Evolutionary conservation across 768 basidiomycete species (phyloP), one percentile per base, ranked within the genome.

Genomic region (Mycena rebaudengoi): DNA sequence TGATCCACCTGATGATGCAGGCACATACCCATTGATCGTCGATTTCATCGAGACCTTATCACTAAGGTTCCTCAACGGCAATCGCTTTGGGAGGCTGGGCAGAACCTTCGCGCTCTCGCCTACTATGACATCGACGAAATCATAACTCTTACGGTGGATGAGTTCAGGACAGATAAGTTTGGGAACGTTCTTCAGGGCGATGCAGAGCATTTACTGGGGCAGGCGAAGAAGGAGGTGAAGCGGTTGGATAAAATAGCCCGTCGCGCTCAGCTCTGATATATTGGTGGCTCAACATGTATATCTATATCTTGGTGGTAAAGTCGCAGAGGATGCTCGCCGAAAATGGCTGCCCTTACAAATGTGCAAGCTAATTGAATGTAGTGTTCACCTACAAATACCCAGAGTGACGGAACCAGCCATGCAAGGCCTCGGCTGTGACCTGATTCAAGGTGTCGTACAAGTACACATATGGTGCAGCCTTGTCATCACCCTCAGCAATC

Each of bases 401-500:
- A 21, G 64, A 32, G 29, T 65, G 50, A 49, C 43, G 50, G 37
- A 65, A 65, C 59, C 59, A 61, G 23, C 57, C 46, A 23, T 11
- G 21, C 18, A 37, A 48, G 10, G 57, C 45, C n/a, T 59, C 56
- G 7, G 46, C 64, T n/a, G 58, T 51, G 6, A 59, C 56, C 16
- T 55, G 28, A 29, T n/a, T 32, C 33, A 60, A 23, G 5, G 37
- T 33, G 7, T 55, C 20, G 25, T 61, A 65, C 28, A 61, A 37
- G 37, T 62, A 65, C 13, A 54, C 23, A 41, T 41, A 60, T 5
- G 59, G 30, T 18, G 46, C 59, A 46, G 28, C 51, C 26, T 65
- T 50, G 35, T 65, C 59, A 25, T 52, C 44, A 6, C 41, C 43
- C 33, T 63, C 55, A 52, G 30, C 43, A 21, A 21, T 21, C 49